Evolutionary conservation across 2,329 filamentous ascomycete genomes (phyloP).

Genomic region (Pyrenochaeta sp.): DNA sequence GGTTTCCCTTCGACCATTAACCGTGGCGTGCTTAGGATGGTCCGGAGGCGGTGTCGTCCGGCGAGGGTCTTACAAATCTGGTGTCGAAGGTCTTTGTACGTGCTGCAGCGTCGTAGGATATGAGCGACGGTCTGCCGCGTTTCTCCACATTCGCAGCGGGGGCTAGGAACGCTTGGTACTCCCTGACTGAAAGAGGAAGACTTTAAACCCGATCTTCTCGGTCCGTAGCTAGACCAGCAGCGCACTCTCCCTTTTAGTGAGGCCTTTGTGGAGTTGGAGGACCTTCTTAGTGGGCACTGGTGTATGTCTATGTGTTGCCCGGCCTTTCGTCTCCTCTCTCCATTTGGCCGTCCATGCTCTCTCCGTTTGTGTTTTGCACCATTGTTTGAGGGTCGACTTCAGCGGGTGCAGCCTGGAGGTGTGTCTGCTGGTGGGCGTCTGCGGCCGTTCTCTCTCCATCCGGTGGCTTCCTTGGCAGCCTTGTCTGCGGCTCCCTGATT

Average conservation of each 20-base stretch:
- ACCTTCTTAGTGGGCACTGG: constrained; percentile 14
- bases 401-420: constrained; percentile 3
- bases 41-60: constrained; percentile 17
- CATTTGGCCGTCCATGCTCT: constrained; percentile 6
- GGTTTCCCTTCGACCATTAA: constrained; percentile 10
- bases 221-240: constrained; percentile 19
- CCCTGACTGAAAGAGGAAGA: constrained; percentile 20
- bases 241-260: constrained; percentile 17
- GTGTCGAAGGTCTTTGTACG: constrained; percentile 17
- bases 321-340: constrained; percentile 11
- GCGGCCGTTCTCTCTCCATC: constrained; percentile 12
- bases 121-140: constrained; percentile 21
- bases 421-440: constrained; percentile 11
- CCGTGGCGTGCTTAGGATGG: constrained; percentile 17
- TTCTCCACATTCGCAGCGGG: constrained; percentile 17
- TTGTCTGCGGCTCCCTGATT: constrained; percentile 9
- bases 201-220: constrained; percentile 21
- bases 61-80: constrained; percentile 15
- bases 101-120: constrained; percentile 19
- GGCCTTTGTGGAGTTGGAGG: constrained; percentile 18
- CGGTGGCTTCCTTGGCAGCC: constrained; percentile 25
- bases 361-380: constrained; percentile 6
- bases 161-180: constrained; percentile 14
- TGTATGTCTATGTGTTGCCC: constrained; percentile 14
- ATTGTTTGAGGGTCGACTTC: constrained; percentile 9